phyloP scores from a whole-genome alignment of 2,329 filamentous ascomycete genomes.

The Hypoxylon sp. region DNA sequence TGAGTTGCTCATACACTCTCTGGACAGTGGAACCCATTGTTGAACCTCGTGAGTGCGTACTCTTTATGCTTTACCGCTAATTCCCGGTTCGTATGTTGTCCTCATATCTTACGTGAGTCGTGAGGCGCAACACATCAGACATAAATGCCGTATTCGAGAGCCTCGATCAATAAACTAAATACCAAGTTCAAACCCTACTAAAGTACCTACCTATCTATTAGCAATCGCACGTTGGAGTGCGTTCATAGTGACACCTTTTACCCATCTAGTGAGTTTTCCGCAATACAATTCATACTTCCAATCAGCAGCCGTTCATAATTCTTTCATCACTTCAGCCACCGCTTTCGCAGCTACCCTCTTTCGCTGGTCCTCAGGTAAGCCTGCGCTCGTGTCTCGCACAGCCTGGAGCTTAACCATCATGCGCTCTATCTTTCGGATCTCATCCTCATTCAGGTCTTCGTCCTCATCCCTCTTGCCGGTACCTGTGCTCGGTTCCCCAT shows the following conservation, averaged over 20 bases:
- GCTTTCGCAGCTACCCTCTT: constrained; percentile 71
- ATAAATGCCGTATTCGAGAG: not conserved
- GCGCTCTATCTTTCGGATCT: constrained; percentile 70
- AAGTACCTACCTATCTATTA: no score
- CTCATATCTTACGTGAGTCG: no score
- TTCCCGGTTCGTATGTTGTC: no score
- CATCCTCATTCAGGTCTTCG: constrained; percentile 60
- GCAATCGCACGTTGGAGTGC: no score
- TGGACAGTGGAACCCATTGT: no score
- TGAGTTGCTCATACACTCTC: no score
- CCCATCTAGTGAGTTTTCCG: not conserved
- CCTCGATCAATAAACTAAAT: no score
- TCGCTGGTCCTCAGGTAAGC: constrained; percentile 71
- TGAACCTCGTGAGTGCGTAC: no score
- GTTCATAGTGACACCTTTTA: no score
- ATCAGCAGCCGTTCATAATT: constrained; percentile 56
- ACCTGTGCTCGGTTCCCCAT: constrained; percentile 41
- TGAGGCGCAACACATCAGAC: not conserved
- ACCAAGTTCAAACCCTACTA: no score
- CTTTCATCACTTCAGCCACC: constrained; percentile 74
- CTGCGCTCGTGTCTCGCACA: constrained; percentile 70
- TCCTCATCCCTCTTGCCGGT: constrained; percentile 44
- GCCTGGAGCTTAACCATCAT: constrained; percentile 76
- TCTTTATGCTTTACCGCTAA: no score
- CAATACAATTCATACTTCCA: not conserved